A percentile compares a stretch with the other conserved stretches of the same genome.
These are phyloP conservation scores for Cercospora zeae-maydis DNA, from an alignment of 2,329 filamentous ascomycete genomes.

Conservation along the genomic window DNA sequence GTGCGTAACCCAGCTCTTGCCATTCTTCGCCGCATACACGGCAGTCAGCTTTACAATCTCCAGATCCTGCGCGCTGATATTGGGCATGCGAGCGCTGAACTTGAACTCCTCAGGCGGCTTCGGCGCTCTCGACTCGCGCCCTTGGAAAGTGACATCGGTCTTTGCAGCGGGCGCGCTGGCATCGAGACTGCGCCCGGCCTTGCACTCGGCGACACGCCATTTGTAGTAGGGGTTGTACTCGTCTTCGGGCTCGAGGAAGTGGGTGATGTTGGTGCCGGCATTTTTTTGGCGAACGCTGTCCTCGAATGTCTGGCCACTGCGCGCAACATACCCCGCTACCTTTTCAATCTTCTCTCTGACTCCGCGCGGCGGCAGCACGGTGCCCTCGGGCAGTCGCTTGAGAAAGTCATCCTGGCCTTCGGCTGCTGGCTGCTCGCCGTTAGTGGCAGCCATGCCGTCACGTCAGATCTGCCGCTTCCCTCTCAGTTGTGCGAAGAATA, in stretches of 20 bases:
- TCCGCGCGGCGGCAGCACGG: slow-evolving; percentile 80
- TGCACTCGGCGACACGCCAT: slow-evolving; percentile 87
- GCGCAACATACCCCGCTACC: slow-evolving; percentile 84
- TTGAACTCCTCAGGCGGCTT: slow-evolving; percentile 81
- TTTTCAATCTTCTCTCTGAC: slow-evolving; percentile 86
- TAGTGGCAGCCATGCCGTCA: slow-evolving; percentile 31
- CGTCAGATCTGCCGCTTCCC: slow-evolving; percentile 2
- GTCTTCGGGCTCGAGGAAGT: slow-evolving; percentile 75
- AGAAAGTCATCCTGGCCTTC: slow-evolving; percentile 50
- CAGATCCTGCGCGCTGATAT: slow-evolving; percentile 91
- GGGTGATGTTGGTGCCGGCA: slow-evolving; percentile 80
- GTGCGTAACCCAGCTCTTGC: slow-evolving; percentile 84
- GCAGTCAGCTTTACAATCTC: slow-evolving; percentile 72
- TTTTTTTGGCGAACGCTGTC: slow-evolving; percentile 84
- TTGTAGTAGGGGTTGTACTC: slow-evolving; percentile 83
- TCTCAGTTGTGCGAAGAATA: background rate
- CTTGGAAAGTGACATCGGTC: slow-evolving; percentile 41
- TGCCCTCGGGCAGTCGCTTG: slow-evolving; percentile 73
- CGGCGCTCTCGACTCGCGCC: slow-evolving; percentile 71
- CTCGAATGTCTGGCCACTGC: slow-evolving; percentile 66
- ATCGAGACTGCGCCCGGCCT: slow-evolving; percentile 75
- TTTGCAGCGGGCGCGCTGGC: slow-evolving; percentile 41
- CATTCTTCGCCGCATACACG: slow-evolving; percentile 88
- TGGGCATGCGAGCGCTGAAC: slow-evolving; percentile 95
- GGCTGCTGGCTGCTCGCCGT: slow-evolving; percentile 26